Evolutionary conservation across 495 filamentous ascomycete genomes (phyloP), one percentile per base, ranked within the genome.

Genomic region (Annulohypoxylon moriforme): DNA sequence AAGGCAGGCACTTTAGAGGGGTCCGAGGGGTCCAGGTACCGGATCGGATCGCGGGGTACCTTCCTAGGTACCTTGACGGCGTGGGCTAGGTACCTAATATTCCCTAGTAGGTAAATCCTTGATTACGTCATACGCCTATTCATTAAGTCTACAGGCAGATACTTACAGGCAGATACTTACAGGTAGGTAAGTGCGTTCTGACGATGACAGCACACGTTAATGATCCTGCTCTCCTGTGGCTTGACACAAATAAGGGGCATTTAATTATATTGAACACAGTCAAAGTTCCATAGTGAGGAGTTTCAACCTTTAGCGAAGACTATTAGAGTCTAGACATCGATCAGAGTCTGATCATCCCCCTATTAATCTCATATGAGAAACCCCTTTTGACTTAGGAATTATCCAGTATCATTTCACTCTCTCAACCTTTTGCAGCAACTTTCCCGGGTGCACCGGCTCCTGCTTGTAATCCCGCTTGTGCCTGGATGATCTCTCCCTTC

Each of bases 401-500:
- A 29, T 6, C 13, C 22, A 52, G n/a, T 31, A 5, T 34, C 18
- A 3, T 25, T 58, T 24, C 25, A 33, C 16, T 10, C 13, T n/a
- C 1, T 69, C 14, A 73, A 16, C 49, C 71, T 11, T 76, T 74
- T 50, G 67, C 67, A 18, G 69, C 67, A n/a, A 74, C 69, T 57
- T 78, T 75, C 16, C 64, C 75, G 42, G 71, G 52, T 24, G 60
- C 64, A 33, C 61, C 71, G 33, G 71, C 58, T 31, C 69, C 80
- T 36, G 75, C 76, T 56, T 86, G 84, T 4, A 82, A 77, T 31
- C 78, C 75, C 24, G 77, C 77, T 63, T 86, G 84, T 6, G 76
- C 53, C 71, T 85, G 82, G 33, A 86, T 82, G 36, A 86, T 86
- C 59, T 86, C 82, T 20, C 64, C 75, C 72, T 84, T 95, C 81